Evolutionary conservation across 2,329 filamentous ascomycete species (phyloP).

Genomic region (Dactylellina sp.): DNA sequence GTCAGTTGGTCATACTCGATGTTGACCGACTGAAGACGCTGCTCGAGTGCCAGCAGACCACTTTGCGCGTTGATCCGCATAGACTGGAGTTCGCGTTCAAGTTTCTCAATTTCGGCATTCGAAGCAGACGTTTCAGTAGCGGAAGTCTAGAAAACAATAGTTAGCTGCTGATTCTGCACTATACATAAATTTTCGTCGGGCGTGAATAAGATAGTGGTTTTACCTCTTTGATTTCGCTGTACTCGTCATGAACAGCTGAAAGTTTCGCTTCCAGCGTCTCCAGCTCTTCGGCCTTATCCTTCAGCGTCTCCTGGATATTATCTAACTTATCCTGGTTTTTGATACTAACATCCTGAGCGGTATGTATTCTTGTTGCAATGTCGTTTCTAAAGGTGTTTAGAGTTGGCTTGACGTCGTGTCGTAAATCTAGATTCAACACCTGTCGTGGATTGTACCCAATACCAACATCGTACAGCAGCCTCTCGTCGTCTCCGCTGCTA

Average conservation of each 20-base stretch:
- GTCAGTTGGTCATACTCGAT: conserved; percentile 97
- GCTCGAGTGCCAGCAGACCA: conserved; percentile 90
- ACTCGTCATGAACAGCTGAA: conserved; percentile 88
- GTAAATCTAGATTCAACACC: conserved; percentile 87
- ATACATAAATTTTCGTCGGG: too few species aligned
- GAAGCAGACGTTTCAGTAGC: conserved; percentile 87
- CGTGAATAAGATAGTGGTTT: too few species aligned
- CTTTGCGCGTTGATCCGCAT: conserved; percentile 87
- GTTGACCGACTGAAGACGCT: conserved; percentile 94
- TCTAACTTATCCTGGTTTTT: conserved; percentile 94
- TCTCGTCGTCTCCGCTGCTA: conserved; percentile 72
- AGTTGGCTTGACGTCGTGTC: conserved; percentile 81
- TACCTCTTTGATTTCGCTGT: conserved; percentile 89
- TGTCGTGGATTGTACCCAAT: conserved; percentile 92
- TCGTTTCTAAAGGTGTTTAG: conserved; percentile 85
- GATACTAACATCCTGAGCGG: conserved; percentile 88
- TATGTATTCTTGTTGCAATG: conserved; percentile 86
- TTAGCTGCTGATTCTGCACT: too few species aligned
- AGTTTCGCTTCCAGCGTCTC: conserved; percentile 90
- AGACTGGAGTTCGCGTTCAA: conserved; percentile 96
- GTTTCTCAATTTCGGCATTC: conserved; percentile 96
- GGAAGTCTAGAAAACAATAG: conserved; percentile 68
- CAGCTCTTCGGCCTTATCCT: conserved; percentile 92
- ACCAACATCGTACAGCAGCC: conserved; percentile 81
- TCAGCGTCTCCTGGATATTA: conserved; percentile 94